Conservation (phyloP, 2,329 filamentous ascomycete species). For the Hypoxylon sp. region DNA sequence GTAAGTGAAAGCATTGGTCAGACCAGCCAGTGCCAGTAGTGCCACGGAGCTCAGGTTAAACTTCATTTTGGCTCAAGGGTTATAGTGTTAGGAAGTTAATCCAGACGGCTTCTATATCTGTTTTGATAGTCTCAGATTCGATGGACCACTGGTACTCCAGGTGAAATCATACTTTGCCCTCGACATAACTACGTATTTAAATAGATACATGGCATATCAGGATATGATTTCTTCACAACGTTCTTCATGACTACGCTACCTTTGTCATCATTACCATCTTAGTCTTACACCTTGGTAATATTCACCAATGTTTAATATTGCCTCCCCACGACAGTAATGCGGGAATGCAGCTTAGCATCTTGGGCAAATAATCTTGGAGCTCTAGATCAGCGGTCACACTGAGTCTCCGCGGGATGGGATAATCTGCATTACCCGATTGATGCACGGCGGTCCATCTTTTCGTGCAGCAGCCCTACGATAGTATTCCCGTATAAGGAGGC, state of each 20-base stretch:
- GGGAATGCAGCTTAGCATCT: not conserved
- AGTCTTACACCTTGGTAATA: conserved; percentile 8
- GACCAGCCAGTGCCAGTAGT: conserved; percentile 27
- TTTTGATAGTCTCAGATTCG: not conserved
- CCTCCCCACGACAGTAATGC: not conserved
- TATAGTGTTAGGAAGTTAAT: not conserved
- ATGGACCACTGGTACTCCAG: not conserved
- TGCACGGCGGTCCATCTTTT: not conserved
- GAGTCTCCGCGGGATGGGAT: not conserved
- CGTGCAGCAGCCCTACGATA: not conserved
- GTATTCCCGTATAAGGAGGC: not conserved
- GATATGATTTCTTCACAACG: not conserved
- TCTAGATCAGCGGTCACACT: not conserved
- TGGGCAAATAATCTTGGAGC: not conserved
- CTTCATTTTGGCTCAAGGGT: conserved; percentile 36
- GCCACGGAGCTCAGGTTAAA: conserved; percentile 9
- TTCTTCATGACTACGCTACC: not conserved
- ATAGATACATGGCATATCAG: not conserved
- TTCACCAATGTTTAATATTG: not conserved
- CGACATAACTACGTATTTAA: conserved; percentile 8
- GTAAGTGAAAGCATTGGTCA: conserved; percentile 49
- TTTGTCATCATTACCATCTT: conserved; percentile 17
- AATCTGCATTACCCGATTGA: conserved; percentile 3
- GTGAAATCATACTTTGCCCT: not conserved
- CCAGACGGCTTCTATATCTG: not conserved